Conservation (phyloP, 192 early-diverging fungal genomes). For the Coemansia sp. region DNA sequence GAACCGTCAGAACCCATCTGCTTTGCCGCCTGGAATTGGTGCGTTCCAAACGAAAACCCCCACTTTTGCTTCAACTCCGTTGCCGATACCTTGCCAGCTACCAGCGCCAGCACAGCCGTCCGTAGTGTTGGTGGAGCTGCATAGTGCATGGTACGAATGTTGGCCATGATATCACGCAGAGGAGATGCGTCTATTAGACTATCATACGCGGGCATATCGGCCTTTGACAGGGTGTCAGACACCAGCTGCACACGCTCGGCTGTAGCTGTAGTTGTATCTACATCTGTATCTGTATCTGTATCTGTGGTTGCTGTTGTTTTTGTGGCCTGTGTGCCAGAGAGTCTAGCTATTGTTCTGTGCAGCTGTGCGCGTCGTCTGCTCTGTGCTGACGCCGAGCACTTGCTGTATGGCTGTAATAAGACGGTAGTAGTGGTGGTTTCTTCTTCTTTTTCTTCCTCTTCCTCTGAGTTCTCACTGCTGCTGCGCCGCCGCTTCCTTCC, state of each 20-base stretch:
- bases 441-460: not conserved
- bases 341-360: not conserved
- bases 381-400: slow-evolving; percentile 27
- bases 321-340: not conserved
- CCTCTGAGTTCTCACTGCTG: not conserved
- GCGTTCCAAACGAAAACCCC: slow-evolving; percentile 21
- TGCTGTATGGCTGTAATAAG: slow-evolving; percentile 13
- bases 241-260: slow-evolving; percentile 18
- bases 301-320: no score
- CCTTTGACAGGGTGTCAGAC: slow-evolving; percentile 17
- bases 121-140: slow-evolving; percentile 11
- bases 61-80: slow-evolving; percentile 22
- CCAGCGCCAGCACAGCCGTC: slow-evolving; percentile 26
- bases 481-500: not conserved
- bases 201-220: not conserved
- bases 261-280: not conserved
- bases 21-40: slow-evolving; percentile 27
- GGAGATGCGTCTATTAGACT: not conserved
- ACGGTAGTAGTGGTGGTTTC: not conserved
- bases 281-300: no score
- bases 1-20: slow-evolving; percentile 9
- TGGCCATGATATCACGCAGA: slow-evolving; percentile 17
- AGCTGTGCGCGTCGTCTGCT: slow-evolving; percentile 35
- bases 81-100: slow-evolving; percentile 13
- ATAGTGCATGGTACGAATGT: slow-evolving; percentile 23